A percentile compares a stretch with the other conserved stretches of the same genome.
These are phyloP conservation scores for Metschnikowia proteae DNA, from an alignment of 805 yeast genomes.

Conservation along the genomic window DNA sequence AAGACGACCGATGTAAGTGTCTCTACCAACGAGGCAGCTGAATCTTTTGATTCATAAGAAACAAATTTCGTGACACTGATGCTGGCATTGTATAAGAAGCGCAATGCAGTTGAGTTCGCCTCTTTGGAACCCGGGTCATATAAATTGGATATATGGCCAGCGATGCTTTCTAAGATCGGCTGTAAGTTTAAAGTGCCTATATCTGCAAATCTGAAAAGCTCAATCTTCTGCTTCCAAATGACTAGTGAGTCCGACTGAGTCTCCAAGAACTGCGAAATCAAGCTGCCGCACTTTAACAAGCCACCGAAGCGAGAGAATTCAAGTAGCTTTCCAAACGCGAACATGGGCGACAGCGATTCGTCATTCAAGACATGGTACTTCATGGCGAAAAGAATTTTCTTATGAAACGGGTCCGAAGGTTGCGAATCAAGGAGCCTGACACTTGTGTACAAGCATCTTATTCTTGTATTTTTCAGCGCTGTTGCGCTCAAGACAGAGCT, in stretches of 20 bases:
- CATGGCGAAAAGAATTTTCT: conserved; percentile 10
- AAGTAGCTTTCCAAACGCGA: conserved; percentile 5
- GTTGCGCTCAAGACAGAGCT: conserved; percentile 10
- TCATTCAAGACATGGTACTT: conserved; percentile 8
- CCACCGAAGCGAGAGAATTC: conserved; percentile 6
- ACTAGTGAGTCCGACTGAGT: conserved; percentile 2
- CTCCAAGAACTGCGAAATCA: background rate
- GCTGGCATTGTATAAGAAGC: conserved; percentile 1
- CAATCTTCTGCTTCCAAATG: conserved; percentile 7
- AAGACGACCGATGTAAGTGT: background rate
- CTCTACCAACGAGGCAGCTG: background rate
- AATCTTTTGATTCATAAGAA: background rate
- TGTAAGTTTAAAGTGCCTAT: background rate
- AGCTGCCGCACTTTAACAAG: background rate
- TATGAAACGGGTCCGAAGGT: conserved; percentile 5
- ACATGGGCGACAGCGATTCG: conserved; percentile 6
- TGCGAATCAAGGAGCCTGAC: conserved; percentile 7
- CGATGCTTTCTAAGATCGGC: background rate
- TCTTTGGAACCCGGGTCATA: background rate
- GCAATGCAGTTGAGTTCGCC: background rate
- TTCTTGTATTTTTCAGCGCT: background rate
- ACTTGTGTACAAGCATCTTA: conserved; percentile 9
- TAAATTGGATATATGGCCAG: background rate
- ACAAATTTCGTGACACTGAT: background rate
- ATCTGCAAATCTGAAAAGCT: background rate